Percentiles rank a stretch among this genome's conserved stretches.
Conservation (phyloP, 2,329 filamentous ascomycete genomes). For the Ceratocystis harringtonii region DNA sequence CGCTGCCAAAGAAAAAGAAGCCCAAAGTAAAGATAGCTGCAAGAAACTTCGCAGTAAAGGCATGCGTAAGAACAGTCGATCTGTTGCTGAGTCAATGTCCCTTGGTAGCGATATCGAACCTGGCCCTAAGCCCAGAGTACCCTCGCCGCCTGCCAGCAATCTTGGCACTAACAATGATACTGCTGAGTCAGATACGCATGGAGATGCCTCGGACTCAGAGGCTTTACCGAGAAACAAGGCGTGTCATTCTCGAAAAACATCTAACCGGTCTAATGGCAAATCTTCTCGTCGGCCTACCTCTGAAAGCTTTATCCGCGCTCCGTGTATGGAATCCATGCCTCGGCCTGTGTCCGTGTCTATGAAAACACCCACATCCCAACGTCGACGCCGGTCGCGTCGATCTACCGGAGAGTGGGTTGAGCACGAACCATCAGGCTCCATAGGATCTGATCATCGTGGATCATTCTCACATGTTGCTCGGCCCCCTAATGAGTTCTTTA, state of each 20-base stretch:
- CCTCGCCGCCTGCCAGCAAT: slow-evolving; percentile 10
- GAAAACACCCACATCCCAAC: slow-evolving; percentile 9
- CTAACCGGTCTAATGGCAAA: slow-evolving; percentile 8
- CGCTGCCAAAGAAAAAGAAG: not conserved
- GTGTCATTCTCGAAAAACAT: slow-evolving; percentile 8
- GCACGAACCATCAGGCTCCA: slow-evolving; percentile 3
- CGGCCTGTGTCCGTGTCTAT: not conserved
- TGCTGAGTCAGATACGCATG: not conserved
- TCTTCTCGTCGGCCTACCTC: slow-evolving; percentile 6
- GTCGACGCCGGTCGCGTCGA: slow-evolving; percentile 8
- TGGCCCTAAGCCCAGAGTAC: not conserved
- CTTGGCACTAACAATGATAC: not conserved
- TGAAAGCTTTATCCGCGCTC: not conserved
- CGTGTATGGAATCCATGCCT: not conserved
- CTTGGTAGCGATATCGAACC: not conserved
- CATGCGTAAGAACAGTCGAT: not conserved
- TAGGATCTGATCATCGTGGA: slow-evolving; percentile 12
- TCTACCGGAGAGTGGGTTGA: slow-evolving; percentile 8
- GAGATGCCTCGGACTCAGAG: slow-evolving; percentile 9
- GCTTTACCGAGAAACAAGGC: not conserved
- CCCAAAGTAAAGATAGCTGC: not conserved
- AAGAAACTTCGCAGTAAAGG: slow-evolving; percentile 3
- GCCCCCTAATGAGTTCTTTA: slow-evolving; percentile 2
- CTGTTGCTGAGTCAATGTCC: not conserved
- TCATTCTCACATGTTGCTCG: slow-evolving; percentile 8